Base-by-base conservation (phyloP, 176 grass and related monocot species). In the Triticum urartu region DNA sequence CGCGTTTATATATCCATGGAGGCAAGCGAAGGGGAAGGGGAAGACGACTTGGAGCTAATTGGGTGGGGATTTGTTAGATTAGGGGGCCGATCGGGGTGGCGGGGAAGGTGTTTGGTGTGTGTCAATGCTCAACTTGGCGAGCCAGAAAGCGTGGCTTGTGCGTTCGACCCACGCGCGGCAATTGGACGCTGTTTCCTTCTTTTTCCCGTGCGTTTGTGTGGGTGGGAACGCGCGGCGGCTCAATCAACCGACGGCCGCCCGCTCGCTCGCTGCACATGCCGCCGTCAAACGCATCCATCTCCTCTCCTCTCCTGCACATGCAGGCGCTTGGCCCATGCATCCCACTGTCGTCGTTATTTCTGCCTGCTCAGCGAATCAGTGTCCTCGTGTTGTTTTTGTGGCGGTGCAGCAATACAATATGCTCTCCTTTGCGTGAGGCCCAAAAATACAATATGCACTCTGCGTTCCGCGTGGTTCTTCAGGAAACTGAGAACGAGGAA, bases 91-190 rank as follows among this genome's bases (percentile, higher is more conserved):
- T 56, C 50, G 50, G 36, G 42, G 35, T 36, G 35, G 13, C 12
- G 47, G 48, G 40, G 40, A 79, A 64, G 81, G 60, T 69, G 89
- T 87, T 84, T 87, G 89, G 89, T 84, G 89, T 91, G 89, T 64
- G 89, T 84, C 21, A 47, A 76, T 32, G 80, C 74, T 60, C 89
- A 79, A 67, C 84, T 83, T 86, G 83, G 88, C 83, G 2, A 25
- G 12, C 9, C 40, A n/a, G n/a, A 80, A 80, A 84, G 71, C 63
- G 70, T 70, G 70, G 78, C 70, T 50, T 38, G 75, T 79, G 85
- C 85, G 85, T 84, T 33, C 35, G 11, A 1, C 15, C 68, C 76
- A 88, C 85, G 86, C 89, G 82, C 89, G 62, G 77, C 35, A 42
- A 81, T 36, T 34, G 30, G 77, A 50, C 40, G 39, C 80, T 30